Percentiles rank a stretch among this genome's conserved stretches.
Conservation (phyloP, 1,284 basidiomycete species). For the Puccinia horiana region DNA sequence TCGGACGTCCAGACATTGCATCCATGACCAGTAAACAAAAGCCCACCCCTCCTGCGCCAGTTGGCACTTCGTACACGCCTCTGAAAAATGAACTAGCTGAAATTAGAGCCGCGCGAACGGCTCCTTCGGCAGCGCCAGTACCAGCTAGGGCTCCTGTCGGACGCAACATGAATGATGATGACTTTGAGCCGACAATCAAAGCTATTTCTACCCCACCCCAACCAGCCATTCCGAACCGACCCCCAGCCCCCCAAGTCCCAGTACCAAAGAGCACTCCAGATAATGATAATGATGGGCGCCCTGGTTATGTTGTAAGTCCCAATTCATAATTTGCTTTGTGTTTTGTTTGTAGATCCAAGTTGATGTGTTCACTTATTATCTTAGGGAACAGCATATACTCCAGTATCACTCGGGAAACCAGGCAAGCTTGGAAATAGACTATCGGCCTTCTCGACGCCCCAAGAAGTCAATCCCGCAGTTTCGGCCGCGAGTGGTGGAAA, state of each 20-base stretch:
- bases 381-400: slow-evolving; percentile 78
- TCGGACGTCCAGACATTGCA: slow-evolving; percentile 58
- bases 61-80: slow-evolving; percentile 58
- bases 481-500: slow-evolving; percentile 53
- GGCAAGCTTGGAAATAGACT: slow-evolving; percentile 84
- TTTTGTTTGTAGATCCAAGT: background rate
- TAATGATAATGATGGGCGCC: slow-evolving; percentile 53
- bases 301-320: slow-evolving; percentile 53
- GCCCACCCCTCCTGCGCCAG: slow-evolving; percentile 32
- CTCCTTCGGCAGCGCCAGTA: slow-evolving; percentile 53
- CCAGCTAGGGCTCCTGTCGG: slow-evolving; percentile 62
- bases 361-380: slow-evolving; percentile 15
- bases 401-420: slow-evolving; percentile 78
- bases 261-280: slow-evolving; percentile 57
- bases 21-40: slow-evolving; percentile 51
- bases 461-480: slow-evolving; percentile 54
- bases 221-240: slow-evolving; percentile 30
- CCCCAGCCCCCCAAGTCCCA: slow-evolving; percentile 58
- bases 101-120: slow-evolving; percentile 58
- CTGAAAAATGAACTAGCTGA: slow-evolving; percentile 57
- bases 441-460: slow-evolving; percentile 49
- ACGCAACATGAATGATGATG: slow-evolving; percentile 51
- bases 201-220: slow-evolving; percentile 34
- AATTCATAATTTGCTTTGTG: background rate
- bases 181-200: slow-evolving; percentile 48